Conservation (phyloP, 345 rosid genomes). For the Angophora floribunda region DNA sequence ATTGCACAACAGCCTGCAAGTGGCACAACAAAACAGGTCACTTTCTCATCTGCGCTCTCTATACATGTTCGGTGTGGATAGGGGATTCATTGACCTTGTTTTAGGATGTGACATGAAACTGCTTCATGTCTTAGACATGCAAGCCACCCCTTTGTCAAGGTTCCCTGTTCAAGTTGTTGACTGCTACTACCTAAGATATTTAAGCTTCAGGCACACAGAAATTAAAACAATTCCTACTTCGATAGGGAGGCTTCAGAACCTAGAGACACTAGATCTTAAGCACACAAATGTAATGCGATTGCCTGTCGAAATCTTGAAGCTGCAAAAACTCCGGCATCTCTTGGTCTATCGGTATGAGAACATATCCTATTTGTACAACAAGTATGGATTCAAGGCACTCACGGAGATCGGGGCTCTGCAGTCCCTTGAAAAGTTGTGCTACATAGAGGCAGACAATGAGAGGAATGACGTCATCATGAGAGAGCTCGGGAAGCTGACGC, state of each 20-base stretch:
- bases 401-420: slow-evolving; percentile 12
- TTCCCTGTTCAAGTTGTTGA: slow-evolving; percentile 22
- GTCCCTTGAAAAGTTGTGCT: slow-evolving; percentile 26
- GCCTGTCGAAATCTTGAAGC: slow-evolving; percentile 23
- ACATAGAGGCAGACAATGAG: slow-evolving; percentile 16
- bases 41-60: neutral
- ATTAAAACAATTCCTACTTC: slow-evolving; percentile 16
- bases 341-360: slow-evolving; percentile 21
- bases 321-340: slow-evolving; percentile 23
- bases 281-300: slow-evolving; percentile 19
- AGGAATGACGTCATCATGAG: neutral
- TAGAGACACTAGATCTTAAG: slow-evolving; percentile 37
- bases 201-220: slow-evolving; percentile 23
- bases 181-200: slow-evolving; percentile 16
- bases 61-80: slow-evolving; percentile 14
- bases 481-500: slow-evolving; percentile 22
- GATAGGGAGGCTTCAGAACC: slow-evolving; percentile 24
- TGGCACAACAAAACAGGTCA: too few relatives aligned
- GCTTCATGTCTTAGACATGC: slow-evolving; percentile 27
- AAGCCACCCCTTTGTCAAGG: slow-evolving; percentile 9
- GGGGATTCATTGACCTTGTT: neutral
- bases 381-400: slow-evolving; percentile 17
- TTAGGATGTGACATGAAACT: slow-evolving; percentile 4
- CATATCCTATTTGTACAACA: slow-evolving; percentile 6
- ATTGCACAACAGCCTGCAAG: too few relatives aligned